Evolutionary conservation across 169 alveolate genomes (phyloP), one percentile per base, ranked within the genome.

Genomic region (Plasmodium falciparum): DNA sequence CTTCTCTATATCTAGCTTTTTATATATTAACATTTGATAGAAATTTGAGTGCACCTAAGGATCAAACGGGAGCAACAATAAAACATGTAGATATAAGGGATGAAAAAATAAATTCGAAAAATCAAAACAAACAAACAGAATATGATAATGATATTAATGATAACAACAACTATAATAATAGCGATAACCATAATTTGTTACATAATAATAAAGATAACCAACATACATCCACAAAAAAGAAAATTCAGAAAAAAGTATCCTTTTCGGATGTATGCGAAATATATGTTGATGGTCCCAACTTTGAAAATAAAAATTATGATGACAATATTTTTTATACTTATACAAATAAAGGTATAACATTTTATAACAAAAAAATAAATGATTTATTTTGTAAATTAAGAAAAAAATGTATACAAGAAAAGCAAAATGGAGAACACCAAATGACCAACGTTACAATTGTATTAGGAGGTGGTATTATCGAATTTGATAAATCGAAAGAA

Each of bases 381-480:
- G 29, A 33, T 17, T 45, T 74, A n/a, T 74, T 61, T 33, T 39
- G 13, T 15, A 9, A 3, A 8, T n/a, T 62, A 52, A 74, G 13
- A 26, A 29, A 62, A 6, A 45, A 45, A 24, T 9, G 43, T 20
- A 22, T 24, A 6, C 3, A 15, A 45, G 2, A 33, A 39, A 20
- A 4, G 1, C 7, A 39, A 15, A 29, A 50, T 59, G 11, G 47
- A 39, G 11, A 39, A 2, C 1, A 39, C 5, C 17, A n/a, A 8
- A 12, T 54, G 11, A 26, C 20, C 22, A 74, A 62, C 20, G 15
- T 74, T 3, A 59, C 88, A 11, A 74, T 74, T 17, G 74, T 74
- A 29, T 66, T 74, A 13, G 88, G 88, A 20, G 88, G 88, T 17
- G 88, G 88, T 6, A 74, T 74, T 47, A 66, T 74, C 11, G 88